Evolutionary conservation across 495 filamentous ascomycete species (phyloP).

Genomic region (Penicillium bovifimosum): DNA sequence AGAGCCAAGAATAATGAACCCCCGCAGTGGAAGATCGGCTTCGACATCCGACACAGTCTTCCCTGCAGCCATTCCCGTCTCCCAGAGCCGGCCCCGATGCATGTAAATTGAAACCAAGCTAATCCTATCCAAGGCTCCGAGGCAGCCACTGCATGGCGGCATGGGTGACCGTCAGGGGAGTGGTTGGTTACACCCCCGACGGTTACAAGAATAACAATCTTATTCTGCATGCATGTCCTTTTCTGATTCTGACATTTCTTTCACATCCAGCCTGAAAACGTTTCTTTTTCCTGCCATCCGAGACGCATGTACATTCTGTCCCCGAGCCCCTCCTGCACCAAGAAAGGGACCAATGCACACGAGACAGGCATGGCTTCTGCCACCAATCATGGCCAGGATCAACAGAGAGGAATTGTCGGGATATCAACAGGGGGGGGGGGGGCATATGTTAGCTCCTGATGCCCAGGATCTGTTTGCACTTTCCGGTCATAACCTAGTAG

Average conservation of each 20-base stretch:
- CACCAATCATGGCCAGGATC: background rate
- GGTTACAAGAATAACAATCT: background rate
- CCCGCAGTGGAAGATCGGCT: conserved; percentile 3
- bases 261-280: background rate
- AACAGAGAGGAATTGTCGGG: too few relatives aligned
- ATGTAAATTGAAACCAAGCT: background rate
- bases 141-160: background rate
- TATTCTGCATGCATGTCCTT: background rate
- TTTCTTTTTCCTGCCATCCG: background rate
- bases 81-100: background rate
- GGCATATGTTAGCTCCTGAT: too few relatives aligned
- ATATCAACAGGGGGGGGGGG: too few relatives aligned
- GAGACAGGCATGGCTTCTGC: background rate
- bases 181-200: background rate
- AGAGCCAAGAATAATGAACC: background rate
- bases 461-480: too few relatives aligned
- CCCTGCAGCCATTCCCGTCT: conserved; percentile 6
- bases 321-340: conserved; percentile 8
- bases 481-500: too few relatives aligned
- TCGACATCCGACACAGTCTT: conserved; percentile 1
- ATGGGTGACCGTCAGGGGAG: background rate
- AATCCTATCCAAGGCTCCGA: background rate
- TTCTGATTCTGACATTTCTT: background rate
- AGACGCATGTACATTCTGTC: background rate
- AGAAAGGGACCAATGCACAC: conserved; percentile 10